A percentile compares a stretch with the other conserved stretches of the same genome.
Evolutionary conservation across 768 basidiomycete species (phyloP).

Genomic region (Neoboletus magnificus): DNA sequence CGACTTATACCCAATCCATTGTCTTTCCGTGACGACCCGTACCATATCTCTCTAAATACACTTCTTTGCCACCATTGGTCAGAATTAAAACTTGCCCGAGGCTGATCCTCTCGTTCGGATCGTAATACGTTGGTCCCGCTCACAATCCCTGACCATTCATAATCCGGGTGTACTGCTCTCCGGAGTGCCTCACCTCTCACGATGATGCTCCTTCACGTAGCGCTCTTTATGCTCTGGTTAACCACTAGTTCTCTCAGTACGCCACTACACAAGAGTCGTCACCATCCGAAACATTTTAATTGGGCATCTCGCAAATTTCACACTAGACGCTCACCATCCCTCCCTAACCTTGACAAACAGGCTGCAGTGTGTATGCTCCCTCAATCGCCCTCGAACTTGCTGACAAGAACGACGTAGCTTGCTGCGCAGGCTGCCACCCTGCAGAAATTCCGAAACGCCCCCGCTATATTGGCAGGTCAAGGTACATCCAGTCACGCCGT

Average conservation of each 20-base stretch:
- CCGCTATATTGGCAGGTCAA: slow-evolving; percentile 10
- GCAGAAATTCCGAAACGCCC: slow-evolving; percentile 19
- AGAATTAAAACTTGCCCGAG: slow-evolving; percentile 1
- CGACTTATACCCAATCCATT: neutral
- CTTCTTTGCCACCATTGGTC: neutral
- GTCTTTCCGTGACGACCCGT: neutral
- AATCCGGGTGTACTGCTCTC: neutral
- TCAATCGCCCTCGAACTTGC: neutral
- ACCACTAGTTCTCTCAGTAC: slow-evolving; percentile 3
- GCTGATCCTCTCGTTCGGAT: slow-evolving; percentile 1
- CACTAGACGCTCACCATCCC: neutral
- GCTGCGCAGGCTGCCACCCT: slow-evolving; percentile 8
- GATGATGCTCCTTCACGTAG: slow-evolving; percentile 11
- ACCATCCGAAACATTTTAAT: neutral
- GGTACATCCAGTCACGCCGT: slow-evolving; percentile 6
- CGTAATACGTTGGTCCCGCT: slow-evolving; percentile 6
- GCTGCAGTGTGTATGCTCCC: slow-evolving; percentile 6
- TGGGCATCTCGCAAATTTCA: neutral
- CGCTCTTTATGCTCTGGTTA: slow-evolving; percentile 9
- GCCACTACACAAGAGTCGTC: slow-evolving; percentile 7
- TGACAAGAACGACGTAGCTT: slow-evolving; percentile 11
- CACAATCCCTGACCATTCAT: slow-evolving; percentile 8
- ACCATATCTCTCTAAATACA: slow-evolving; percentile 18
- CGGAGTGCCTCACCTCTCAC: neutral
- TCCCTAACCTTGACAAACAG: neutral